phyloP scores from a whole-genome alignment of 2,329 filamentous ascomycete genomes.

The Allantophomopsis cytisporea region DNA sequence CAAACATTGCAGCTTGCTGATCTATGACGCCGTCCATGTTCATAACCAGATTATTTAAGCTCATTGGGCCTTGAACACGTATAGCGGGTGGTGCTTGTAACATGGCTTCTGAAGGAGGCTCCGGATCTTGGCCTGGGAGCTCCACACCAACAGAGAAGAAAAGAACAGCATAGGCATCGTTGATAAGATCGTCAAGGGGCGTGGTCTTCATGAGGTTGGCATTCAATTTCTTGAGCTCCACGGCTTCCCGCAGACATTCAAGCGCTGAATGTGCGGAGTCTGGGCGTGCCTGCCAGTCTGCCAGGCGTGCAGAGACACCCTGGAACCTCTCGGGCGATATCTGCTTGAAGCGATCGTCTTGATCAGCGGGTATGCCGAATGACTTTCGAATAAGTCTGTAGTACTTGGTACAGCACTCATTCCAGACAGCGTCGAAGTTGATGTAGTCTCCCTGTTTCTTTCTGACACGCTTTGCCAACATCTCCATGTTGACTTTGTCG shows the following conservation, averaged over 20 bases:
- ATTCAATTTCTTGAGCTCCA: slow-evolving; percentile 69
- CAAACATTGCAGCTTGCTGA: background rate
- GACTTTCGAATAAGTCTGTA: slow-evolving; percentile 38
- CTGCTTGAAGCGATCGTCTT: slow-evolving; percentile 54
- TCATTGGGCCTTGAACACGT: slow-evolving; percentile 14
- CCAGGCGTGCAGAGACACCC: slow-evolving; percentile 40
- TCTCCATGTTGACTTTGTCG: slow-evolving; percentile 49
- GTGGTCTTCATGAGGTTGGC: slow-evolving; percentile 74
- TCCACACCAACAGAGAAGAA: slow-evolving; percentile 53
- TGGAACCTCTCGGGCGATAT: slow-evolving; percentile 54
- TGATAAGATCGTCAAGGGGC: slow-evolving; percentile 84
- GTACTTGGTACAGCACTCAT: slow-evolving; percentile 14
- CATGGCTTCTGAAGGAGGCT: slow-evolving; percentile 27
- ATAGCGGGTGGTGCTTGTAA: slow-evolving; percentile 7
- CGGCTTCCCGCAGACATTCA: slow-evolving; percentile 50
- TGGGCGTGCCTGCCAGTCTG: slow-evolving; percentile 39
- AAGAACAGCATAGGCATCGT: slow-evolving; percentile 72
- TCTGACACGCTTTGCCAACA: slow-evolving; percentile 47
- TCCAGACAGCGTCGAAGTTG: slow-evolving; percentile 13
- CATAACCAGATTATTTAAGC: slow-evolving; percentile 17
- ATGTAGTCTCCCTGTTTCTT: slow-evolving; percentile 42
- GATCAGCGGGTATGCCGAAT: slow-evolving; percentile 40
- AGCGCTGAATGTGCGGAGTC: slow-evolving; percentile 32
- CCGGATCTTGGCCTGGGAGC: slow-evolving; percentile 25
- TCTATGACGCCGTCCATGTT: slow-evolving; percentile 11